Conservation (phyloP, 2,329 filamentous ascomycete genomes). For the Dothidotthia symphoricarpi region DNA sequence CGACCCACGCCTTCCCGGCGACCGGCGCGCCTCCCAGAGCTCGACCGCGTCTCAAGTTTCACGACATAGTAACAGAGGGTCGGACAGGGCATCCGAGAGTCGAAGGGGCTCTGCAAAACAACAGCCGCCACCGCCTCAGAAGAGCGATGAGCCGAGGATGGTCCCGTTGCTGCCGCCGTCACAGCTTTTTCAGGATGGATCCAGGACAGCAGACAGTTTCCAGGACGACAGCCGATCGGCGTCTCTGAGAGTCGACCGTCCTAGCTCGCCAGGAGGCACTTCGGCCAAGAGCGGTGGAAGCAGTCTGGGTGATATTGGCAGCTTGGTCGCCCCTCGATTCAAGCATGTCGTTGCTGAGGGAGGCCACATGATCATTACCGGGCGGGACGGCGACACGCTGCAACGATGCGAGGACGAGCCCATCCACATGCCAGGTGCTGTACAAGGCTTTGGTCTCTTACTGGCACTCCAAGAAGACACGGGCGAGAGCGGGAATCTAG, state of each 20-base stretch:
- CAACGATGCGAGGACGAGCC: slow-evolving; percentile 89
- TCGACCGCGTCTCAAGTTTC: slow-evolving; percentile 33
- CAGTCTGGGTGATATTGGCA: slow-evolving; percentile 45
- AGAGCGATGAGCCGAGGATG: no score
- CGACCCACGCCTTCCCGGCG: slow-evolving; percentile 24
- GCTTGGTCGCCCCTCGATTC: slow-evolving; percentile 69
- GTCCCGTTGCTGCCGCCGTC: slow-evolving; percentile 16
- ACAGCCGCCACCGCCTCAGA: slow-evolving; percentile 3
- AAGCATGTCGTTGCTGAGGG: slow-evolving; percentile 73
- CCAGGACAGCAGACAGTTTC: slow-evolving; percentile 26
- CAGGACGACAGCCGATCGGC: slow-evolving; percentile 21
- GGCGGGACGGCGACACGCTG: slow-evolving; percentile 66
- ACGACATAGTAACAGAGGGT: not conserved
- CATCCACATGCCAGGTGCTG: slow-evolving; percentile 79
- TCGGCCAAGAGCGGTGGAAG: slow-evolving; percentile 39
- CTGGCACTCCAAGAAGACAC: slow-evolving; percentile 70
- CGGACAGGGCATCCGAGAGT: slow-evolving; percentile 19
- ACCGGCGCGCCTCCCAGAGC: slow-evolving; percentile 27
- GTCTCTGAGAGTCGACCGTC: slow-evolving; percentile 20
- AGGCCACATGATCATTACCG: slow-evolving; percentile 80
- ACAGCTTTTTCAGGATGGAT: slow-evolving; percentile 41
- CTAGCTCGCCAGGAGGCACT: slow-evolving; percentile 24
- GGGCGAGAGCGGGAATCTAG: slow-evolving; percentile 59
- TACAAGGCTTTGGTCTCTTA: slow-evolving; percentile 77
- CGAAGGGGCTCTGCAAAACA: slow-evolving; percentile 4